Evolutionary conservation across 768 basidiomycete species (phyloP).

Genomic region (Baorangia bicolor): DNA sequence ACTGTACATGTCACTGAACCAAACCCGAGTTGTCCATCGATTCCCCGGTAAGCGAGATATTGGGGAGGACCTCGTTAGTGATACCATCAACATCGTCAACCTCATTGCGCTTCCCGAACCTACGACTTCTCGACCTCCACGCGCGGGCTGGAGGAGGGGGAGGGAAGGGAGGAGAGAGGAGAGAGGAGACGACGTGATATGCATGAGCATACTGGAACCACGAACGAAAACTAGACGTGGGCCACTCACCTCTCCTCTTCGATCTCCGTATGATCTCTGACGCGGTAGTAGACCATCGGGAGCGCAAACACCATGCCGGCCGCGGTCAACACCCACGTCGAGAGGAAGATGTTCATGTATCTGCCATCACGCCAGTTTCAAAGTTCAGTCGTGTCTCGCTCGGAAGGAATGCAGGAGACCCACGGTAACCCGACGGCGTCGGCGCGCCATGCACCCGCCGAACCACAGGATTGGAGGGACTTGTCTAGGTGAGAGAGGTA

Average conservation of each 20-base stretch:
- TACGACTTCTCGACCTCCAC: not conserved
- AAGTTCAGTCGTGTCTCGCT: not conserved
- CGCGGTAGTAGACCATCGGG: slow-evolving; percentile 73
- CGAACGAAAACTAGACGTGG: not conserved
- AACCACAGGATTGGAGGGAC: slow-evolving; percentile 72
- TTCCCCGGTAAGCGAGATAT: not conserved
- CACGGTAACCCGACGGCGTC: slow-evolving; percentile 65
- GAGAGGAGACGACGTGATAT: not conserved
- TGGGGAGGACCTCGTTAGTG: not conserved
- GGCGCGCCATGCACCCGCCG: slow-evolving; percentile 69
- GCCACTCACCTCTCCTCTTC: slow-evolving; percentile 53
- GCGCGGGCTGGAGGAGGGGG: not conserved
- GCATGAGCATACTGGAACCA: not conserved
- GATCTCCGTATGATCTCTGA: slow-evolving; percentile 53
- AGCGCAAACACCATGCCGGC: slow-evolving; percentile 64
- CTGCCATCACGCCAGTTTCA: slow-evolving; percentile 11
- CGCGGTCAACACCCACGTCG: slow-evolving; percentile 68
- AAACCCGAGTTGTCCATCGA: not conserved
- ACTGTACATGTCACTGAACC: not conserved
- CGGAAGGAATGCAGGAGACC: slow-evolving; percentile 26
- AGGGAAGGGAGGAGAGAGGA: too few species aligned
- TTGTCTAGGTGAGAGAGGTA: slow-evolving; percentile 45
- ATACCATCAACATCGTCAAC: not conserved
- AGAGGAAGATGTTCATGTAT: slow-evolving; percentile 73
- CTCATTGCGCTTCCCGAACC: not conserved